Conservation (phyloP, 371 early-diverging fungal genomes). For the Mucor mucedo region DNA sequence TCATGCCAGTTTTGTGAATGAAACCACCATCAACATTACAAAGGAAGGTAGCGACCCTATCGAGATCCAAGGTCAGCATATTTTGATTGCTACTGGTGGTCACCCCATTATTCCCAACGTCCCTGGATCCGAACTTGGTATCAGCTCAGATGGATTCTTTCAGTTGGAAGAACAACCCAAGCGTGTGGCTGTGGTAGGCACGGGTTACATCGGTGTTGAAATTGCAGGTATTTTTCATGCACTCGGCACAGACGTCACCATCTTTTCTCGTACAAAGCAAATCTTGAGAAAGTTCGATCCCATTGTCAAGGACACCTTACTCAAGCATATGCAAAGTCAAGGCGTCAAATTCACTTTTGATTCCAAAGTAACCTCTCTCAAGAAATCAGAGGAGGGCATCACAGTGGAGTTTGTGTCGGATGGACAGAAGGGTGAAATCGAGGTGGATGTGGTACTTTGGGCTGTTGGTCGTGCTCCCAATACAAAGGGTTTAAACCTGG, state of each 20-base stretch:
- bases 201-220: conserved; percentile 94
- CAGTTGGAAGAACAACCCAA: conserved; percentile 87
- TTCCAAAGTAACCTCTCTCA: conserved; percentile 50
- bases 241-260: conserved; percentile 80
- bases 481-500: conserved; percentile 69
- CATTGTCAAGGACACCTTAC: conserved; percentile 81
- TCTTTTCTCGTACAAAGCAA: conserved; percentile 82
- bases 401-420: conserved; percentile 52
- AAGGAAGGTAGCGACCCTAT: conserved; percentile 18
- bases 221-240: conserved; percentile 92
- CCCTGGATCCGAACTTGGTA: conserved; percentile 87
- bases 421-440: conserved; percentile 44
- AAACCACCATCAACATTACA: conserved; percentile 69
- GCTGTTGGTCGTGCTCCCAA: conserved; percentile 80
- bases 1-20: conserved; percentile 78
- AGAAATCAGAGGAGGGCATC: conserved; percentile 28
- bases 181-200: conserved; percentile 85
- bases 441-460: conserved; percentile 78
- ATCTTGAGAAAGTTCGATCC: conserved; percentile 90
- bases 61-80: conserved; percentile 70
- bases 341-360: conserved; percentile 79
- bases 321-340: conserved; percentile 70
- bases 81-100: conserved; percentile 87
- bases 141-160: conserved; percentile 95
- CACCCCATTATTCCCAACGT: conserved; percentile 70